These are phyloP conservation scores for Sclerotinia glacialis DNA, from an alignment of 2,329 filamentous ascomycete species.

Conservation along the genomic window DNA sequence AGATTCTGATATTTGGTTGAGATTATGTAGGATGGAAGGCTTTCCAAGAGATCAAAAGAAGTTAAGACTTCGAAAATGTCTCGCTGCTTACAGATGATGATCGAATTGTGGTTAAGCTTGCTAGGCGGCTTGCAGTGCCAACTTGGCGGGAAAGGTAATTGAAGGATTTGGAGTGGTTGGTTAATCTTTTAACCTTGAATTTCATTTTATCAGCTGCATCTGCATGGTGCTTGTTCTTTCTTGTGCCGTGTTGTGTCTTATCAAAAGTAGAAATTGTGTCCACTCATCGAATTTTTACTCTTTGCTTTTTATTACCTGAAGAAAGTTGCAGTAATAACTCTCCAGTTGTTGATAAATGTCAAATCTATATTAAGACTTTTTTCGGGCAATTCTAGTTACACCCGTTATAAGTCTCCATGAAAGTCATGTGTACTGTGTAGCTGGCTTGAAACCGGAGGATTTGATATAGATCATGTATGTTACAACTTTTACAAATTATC, in stretches of 20 bases:
- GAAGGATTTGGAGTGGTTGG: constrained; percentile 5
- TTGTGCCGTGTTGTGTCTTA: constrained; percentile 4
- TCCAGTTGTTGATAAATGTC: not conserved
- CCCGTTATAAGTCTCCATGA: not conserved
- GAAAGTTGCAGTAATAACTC: no score
- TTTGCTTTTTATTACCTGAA: not conserved
- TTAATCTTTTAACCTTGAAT: constrained; percentile 19
- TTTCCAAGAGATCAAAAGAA: not conserved
- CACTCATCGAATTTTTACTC: not conserved
- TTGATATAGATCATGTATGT: not conserved
- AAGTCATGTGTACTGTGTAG: not conserved
- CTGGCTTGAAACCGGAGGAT: not conserved
- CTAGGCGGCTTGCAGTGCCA: constrained; percentile 2
- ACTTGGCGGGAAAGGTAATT: not conserved
- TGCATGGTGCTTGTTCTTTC: constrained; percentile 2
- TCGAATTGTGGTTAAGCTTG: constrained; percentile 1
- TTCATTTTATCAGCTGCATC: constrained; percentile 20
- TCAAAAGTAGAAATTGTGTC: not conserved
- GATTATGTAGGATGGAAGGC: not conserved
- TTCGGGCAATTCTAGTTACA: not conserved
- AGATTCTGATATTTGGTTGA: not conserved
- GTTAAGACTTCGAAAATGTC: not conserved
- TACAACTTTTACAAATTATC: not conserved
- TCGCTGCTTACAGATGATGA: not conserved
- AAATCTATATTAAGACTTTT: not conserved